Evolutionary conservation across 495 filamentous ascomycete genomes (phyloP), one percentile per base, ranked within the genome.

Genomic region (Podospora pseudocomata): DNA sequence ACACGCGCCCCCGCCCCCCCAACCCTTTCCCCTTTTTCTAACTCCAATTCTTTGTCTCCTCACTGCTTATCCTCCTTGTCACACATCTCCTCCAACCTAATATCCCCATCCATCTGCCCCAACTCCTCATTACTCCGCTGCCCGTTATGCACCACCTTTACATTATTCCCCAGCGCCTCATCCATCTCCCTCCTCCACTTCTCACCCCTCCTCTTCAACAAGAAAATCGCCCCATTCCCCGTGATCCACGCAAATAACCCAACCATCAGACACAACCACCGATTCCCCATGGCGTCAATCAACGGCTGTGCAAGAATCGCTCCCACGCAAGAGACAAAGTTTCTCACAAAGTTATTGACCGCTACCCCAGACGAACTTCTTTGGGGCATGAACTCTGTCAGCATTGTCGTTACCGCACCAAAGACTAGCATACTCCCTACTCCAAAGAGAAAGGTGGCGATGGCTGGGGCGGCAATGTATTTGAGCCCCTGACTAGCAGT

Each of bases 391-490:
- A 98, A 96, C 75, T 98, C 94, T 0, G 91, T 93, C 67, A 94
- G 79, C 90, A 95, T 92, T 1, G 91, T 94, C 6, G 90, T 94
- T 0, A 86, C 83, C 66, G 88, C 85, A 30, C 85, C 74, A 77
- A 98, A 97, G 26, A 97, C 91, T 18, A 98, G 81, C 94, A 98
- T 97, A 60, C 85, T 89, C 5, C 92, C 92, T 56, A 92, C 75
- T 18, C 94, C 94, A 75, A 97, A 97, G 76, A 91, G 91, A 78
- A 96, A 94, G 67, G 92, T 95, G 4, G 91, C 90, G 34, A 95
- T 86, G 80, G 90, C 73, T 15, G 80, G 77, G 57, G 81, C 80
- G 7, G 39, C 39, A 44, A 79, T 70, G 81, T 80, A 85, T 44
- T 78, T 73, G 26, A 83, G 63, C 6, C 80, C 81, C 11, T 76